Evolutionary conservation across 2,329 filamentous ascomycete species (phyloP).

Genomic region (Cladosporium sp.): DNA sequence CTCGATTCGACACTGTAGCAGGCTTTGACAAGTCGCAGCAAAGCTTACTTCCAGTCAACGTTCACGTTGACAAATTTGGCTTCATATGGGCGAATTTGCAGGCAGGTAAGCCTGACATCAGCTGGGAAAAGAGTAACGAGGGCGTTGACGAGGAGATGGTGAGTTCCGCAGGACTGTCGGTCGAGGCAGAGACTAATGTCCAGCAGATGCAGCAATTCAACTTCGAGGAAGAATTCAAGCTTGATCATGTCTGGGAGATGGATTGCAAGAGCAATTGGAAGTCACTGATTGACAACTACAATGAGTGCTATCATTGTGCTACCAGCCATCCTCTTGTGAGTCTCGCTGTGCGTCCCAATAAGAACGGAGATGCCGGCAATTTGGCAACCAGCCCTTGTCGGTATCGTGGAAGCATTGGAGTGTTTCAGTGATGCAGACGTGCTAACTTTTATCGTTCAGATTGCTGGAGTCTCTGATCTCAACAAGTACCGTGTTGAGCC

Average conservation of each 20-base stretch:
- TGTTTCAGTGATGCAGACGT: not conserved
- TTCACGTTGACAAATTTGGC: slow-evolving; percentile 49
- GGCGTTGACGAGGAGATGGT: slow-evolving; percentile 42
- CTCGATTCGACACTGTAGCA: slow-evolving; percentile 52
- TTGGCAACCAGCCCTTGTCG: no score
- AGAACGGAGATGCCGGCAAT: not conserved
- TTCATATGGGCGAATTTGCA: slow-evolving; percentile 59
- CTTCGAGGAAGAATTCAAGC: slow-evolving; percentile 48
- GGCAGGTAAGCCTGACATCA: slow-evolving; percentile 39
- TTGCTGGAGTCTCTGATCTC: slow-evolving; percentile 31
- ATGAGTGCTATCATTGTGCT: slow-evolving; percentile 59
- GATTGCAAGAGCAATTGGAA: slow-evolving; percentile 56
- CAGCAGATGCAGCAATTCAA: slow-evolving; percentile 38
- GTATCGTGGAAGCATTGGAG: no score
- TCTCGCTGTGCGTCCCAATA: not conserved
- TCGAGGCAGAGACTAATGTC: not conserved
- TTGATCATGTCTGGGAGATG: slow-evolving; percentile 55
- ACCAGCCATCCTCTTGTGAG: slow-evolving; percentile 48
- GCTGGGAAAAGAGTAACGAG: slow-evolving; percentile 50
- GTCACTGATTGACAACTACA: slow-evolving; percentile 56
- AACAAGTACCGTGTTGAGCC: slow-evolving; percentile 11
- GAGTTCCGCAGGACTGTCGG: not conserved
- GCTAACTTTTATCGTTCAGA: slow-evolving; percentile 16
- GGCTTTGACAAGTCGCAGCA: slow-evolving; percentile 56
- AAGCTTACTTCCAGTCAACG: slow-evolving; percentile 51